These are phyloP conservation scores for Tolypocladium ovalisporum DNA, from an alignment of 2,329 filamentous ascomycete genomes.

Conservation along the genomic window DNA sequence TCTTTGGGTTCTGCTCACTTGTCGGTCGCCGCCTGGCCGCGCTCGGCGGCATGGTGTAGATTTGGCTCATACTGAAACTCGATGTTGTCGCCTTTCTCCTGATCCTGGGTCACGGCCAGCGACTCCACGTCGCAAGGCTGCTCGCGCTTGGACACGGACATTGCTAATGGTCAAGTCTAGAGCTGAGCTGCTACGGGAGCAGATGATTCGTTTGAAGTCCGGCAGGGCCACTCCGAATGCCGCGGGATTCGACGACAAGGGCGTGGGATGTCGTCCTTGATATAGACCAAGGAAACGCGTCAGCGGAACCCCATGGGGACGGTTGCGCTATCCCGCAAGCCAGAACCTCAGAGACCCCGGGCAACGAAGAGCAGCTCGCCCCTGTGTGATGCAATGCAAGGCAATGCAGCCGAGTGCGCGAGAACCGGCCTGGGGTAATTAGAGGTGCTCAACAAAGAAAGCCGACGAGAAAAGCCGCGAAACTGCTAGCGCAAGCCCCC, in stretches of 20 bases:
- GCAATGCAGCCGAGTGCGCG: background rate
- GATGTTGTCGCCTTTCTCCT: background rate
- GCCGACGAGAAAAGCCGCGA: background rate
- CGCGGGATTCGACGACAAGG: background rate
- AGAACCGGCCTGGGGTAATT: background rate
- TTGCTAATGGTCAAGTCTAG: background rate
- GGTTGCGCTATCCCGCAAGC: background rate
- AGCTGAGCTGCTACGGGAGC: background rate
- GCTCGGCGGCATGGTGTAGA: slow-evolving; percentile 22
- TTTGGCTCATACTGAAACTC: background rate
- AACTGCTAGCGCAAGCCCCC: background rate
- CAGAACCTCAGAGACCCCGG: background rate
- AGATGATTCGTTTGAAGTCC: background rate
- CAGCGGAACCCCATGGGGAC: background rate
- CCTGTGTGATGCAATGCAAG: background rate
- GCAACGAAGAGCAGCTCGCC: background rate
- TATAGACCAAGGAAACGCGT: background rate
- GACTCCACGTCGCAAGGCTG: background rate
- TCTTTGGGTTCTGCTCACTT: slow-evolving; percentile 17
- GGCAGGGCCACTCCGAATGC: background rate
- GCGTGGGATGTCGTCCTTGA: background rate
- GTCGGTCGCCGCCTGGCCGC: slow-evolving; percentile 35
- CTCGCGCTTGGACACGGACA: background rate
- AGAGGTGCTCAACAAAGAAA: background rate
- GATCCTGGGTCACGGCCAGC: background rate